phyloP scores from a whole-genome alignment of 768 basidiomycete genomes.

The Suillus luteus region DNA sequence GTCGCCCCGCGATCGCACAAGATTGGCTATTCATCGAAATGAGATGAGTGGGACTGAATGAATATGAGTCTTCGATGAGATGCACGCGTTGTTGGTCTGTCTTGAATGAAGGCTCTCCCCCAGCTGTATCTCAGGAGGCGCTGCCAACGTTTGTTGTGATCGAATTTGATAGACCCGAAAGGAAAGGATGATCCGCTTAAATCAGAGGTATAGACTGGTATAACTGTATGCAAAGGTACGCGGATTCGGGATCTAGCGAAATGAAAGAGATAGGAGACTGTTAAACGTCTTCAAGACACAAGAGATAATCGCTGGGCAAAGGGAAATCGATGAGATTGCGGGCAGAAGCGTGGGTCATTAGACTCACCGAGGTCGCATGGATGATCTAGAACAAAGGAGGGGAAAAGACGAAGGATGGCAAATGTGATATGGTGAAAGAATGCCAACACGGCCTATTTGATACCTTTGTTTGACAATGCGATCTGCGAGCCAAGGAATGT shows the following conservation, averaged over 20 bases:
- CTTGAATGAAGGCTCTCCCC: constrained; percentile 3
- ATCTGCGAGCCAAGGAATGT: neutral
- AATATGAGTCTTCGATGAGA: constrained; percentile 6
- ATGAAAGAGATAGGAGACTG: constrained; percentile 5
- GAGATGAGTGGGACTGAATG: constrained; percentile 6
- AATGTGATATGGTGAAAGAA: neutral
- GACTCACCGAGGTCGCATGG: constrained; percentile 4
- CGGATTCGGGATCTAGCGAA: constrained; percentile 6
- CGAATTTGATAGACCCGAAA: constrained; percentile 4
- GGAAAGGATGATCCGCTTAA: constrained; percentile 4
- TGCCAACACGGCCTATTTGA: neutral
- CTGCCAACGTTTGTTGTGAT: constrained; percentile 4
- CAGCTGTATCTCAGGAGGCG: constrained; percentile 1
- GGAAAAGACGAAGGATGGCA: neutral
- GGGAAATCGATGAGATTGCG: constrained; percentile 6
- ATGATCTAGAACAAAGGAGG: constrained; percentile 6
- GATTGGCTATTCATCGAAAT: constrained; percentile 2
- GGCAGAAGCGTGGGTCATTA: constrained; percentile 3
- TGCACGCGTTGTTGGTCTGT: constrained; percentile 6
- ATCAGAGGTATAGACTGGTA: constrained; percentile 3
- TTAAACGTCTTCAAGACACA: neutral
- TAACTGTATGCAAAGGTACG: constrained; percentile 1
- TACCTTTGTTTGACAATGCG: neutral
- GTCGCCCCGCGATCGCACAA: constrained; percentile 1
- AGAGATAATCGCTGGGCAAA: constrained; percentile 11